Evolutionary conservation across 257 asterid species (phyloP), one percentile per base, ranked within the genome.

Genomic region (Solanum chiquidenum): DNA sequence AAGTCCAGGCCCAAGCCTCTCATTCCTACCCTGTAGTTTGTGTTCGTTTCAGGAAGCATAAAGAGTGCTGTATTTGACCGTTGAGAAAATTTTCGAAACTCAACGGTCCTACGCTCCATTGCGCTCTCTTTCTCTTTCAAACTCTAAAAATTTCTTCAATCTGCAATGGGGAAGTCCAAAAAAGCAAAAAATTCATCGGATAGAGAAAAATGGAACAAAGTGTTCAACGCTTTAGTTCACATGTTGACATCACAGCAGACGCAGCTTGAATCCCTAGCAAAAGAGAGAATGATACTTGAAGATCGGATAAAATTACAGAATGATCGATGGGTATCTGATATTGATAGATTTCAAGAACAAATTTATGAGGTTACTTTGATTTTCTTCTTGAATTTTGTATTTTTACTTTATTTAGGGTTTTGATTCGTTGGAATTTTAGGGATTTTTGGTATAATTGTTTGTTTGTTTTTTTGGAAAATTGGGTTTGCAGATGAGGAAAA

Each of bases 271-370:
- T 85, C 68, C 64, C 89, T 92, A 2, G 90, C 87, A 73, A 88
- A 87, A 76, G 98, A 94, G 4, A 88, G 95, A 85, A 88, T 87
- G n/a, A 8, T 89, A 91, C 99, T 95, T 89, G 94, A 90, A 93
- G 94, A 90, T 16, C 90, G 88, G 44, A 86, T 93, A 72, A 88
- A 89, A 7, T 89, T 74, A 31, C 92, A 86, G 73, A 27, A 90
- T 9, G 88, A 90, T 13, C 91, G 91, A 6, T 88, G 91, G 91
- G 80, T 84, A 7, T 89, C 87, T 82, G 90, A 89, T 62, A 90
- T 88, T 84, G 35, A 90, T 25, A 80, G 83, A 21, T 66, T 92
- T 84, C 88, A 88, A 88, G 89, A 83, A 83, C 79, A 92, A 37
- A 93, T 95, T 25, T 86, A 49, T 87, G 91, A 92, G 99, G 99